A percentile compares a stretch with the other conserved stretches of the same genome.
Evolutionary conservation across 2,329 filamentous ascomycete species (phyloP).

Genomic region (Colletotrichum zoysiae): DNA sequence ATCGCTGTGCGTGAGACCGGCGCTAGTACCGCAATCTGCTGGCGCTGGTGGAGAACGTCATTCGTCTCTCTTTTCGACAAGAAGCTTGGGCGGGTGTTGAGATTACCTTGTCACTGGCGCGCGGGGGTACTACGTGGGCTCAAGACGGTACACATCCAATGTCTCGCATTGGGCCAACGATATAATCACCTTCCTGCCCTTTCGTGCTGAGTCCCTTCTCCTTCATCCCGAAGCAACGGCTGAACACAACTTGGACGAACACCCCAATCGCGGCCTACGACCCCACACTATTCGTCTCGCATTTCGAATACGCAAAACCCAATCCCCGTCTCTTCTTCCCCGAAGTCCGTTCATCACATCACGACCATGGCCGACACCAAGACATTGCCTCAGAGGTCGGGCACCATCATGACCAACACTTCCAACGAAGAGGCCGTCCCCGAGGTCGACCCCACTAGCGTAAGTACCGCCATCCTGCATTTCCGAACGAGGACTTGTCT

Average conservation of each 20-base stretch:
- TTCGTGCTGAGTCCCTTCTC: neutral
- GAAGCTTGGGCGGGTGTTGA: conserved; percentile 37
- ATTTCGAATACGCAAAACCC: neutral
- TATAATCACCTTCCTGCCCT: conserved; percentile 26
- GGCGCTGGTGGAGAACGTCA: conserved; percentile 40
- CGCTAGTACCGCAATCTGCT: conserved; percentile 32
- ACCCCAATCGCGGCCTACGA: neutral
- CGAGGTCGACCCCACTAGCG: conserved; percentile 69
- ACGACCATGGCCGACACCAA: conserved; percentile 49
- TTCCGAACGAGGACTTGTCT: neutral
- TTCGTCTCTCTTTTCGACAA: conserved; percentile 31
- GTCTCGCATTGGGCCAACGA: conserved; percentile 5
- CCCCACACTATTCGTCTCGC: neutral
- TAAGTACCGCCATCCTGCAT: conserved; percentile 52
- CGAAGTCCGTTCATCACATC: conserved; percentile 45
- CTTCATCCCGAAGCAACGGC: neutral
- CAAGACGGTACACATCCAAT: conserved; percentile 12
- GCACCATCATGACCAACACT: conserved; percentile 51
- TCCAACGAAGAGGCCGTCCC: conserved; percentile 68
- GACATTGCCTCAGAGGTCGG: conserved; percentile 60
- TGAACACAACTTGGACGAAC: neutral
- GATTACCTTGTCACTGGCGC: conserved; percentile 38
- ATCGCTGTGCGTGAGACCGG: conserved; percentile 15
- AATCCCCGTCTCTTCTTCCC: neutral
- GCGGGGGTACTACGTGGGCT: conserved; percentile 12